phyloP scores from a whole-genome alignment of 208 protist genomes.

The Leishmania aethiopica region DNA sequence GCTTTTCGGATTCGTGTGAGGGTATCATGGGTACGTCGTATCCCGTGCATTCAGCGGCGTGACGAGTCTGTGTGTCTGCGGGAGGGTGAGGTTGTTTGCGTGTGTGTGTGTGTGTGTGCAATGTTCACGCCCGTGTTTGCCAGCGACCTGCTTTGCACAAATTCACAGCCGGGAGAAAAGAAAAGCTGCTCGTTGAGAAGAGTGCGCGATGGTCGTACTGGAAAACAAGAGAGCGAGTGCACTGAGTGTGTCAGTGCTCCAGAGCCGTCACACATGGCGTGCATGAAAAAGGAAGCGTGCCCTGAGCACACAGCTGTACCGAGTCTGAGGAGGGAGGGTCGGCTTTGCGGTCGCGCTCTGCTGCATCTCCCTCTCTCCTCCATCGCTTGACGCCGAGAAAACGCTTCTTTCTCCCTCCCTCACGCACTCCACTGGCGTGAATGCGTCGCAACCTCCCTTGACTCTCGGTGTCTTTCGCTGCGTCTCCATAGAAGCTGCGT shows the following conservation, averaged over 20 bases:
- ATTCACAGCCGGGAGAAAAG: background rate
- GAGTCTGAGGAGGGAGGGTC: background rate
- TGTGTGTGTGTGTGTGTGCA: background rate
- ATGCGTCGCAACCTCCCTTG: background rate
- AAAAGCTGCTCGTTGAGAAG: background rate
- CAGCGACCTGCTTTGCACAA: background rate
- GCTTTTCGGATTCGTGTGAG: background rate
- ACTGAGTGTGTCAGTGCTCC: background rate
- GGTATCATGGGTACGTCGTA: background rate
- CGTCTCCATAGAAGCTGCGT: background rate
- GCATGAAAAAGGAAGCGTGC: background rate
- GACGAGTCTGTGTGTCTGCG: background rate
- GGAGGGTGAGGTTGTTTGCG: background rate
- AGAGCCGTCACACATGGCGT: background rate
- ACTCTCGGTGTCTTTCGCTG: background rate
- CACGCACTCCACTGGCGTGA: background rate
- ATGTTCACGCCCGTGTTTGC: background rate
- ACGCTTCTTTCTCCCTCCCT: too few species aligned
- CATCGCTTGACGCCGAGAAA: background rate
- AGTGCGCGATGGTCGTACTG: background rate
- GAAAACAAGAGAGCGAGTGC: background rate
- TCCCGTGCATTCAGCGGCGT: background rate
- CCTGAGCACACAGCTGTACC: too few species aligned
- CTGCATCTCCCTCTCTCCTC: background rate
- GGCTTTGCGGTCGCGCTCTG: background rate